These are phyloP conservation scores for Mucor racemosus DNA, from an alignment of 371 early-diverging fungal genomes.

Conservation along the genomic window DNA sequence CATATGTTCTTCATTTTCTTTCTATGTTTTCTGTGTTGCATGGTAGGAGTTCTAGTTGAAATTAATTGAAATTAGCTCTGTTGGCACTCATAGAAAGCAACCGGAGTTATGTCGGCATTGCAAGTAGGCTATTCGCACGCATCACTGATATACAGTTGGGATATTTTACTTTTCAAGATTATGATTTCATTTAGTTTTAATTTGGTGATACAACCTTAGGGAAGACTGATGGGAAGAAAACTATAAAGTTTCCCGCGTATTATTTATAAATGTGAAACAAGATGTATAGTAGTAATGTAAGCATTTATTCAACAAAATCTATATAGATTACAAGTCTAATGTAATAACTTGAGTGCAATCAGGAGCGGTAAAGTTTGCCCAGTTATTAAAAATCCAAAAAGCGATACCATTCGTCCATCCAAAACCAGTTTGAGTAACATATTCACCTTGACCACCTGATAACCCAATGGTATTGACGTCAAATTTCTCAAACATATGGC, in stretches of 20 bases:
- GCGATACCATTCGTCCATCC: constrained; percentile 94
- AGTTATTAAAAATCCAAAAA: constrained; percentile 68
- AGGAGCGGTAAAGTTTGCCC: constrained; percentile 47
- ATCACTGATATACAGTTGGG: too few species aligned
- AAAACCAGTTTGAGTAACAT: constrained; percentile 85
- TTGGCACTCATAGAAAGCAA: too few species aligned
- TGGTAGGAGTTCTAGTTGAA: too few species aligned
- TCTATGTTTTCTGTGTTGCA: too few species aligned
- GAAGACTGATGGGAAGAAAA: neutral
- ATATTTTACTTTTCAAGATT: too few species aligned
- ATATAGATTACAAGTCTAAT: constrained; percentile 10
- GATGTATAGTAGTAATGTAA: neutral
- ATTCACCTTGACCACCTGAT: constrained; percentile 86
- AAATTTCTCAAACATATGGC: constrained; percentile 87
- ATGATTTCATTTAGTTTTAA: too few species aligned
- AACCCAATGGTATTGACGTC: constrained; percentile 61
- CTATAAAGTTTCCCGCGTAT: neutral
- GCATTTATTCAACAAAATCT: neutral
- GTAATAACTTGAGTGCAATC: constrained; percentile 32
- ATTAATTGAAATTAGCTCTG: too few species aligned
- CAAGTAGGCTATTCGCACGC: too few species aligned
- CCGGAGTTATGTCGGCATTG: too few species aligned
- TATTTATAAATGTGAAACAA: neutral
- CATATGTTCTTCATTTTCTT: too few species aligned
- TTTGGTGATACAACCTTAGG: neutral